Base-by-base conservation (phyloP, 129 eudicot genomes). In the Saussurea involucrata region DNA sequence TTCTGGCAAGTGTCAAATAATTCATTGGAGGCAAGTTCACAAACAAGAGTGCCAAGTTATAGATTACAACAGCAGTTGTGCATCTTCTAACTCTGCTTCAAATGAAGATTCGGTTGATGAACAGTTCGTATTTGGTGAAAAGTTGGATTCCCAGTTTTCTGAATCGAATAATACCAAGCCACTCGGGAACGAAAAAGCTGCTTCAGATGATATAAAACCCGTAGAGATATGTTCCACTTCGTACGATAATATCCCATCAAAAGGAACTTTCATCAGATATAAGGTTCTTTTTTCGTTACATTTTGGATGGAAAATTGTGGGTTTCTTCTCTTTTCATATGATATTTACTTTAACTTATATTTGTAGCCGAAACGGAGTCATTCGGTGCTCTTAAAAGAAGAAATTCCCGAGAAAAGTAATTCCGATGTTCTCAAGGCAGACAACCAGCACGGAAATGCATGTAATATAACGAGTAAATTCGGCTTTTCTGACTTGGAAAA, bases 1-100 rank as follows among this genome's bases (percentile, higher is more conserved):
- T 82, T 90, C 92, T 76, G 96, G 96, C 61, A 90, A 81, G 80
- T 87, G 92, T 74, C 96, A 90, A 73, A 90, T 90, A 76, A 63
- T 86, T 64, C 96, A 90, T 75, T 90, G 96, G 96, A 90, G 96
- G 86, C 87, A 83, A 74, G 92, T 84, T 79, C 96, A 90, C 89
- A 90, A 86, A 81, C 89, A 83, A 6, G 92, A 87, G 72, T 90
- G 96, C 81, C 90, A 78, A 63, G 82, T 78, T 68, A 37, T 83
- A 81, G 96, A 69, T 29, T 76, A 77, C 77, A 67, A 37, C 64
- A 25, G 76, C 79, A 28, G 71, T 44, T 66, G 78, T 70, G 78
- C 83, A 53, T 87, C 84, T 42, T 77, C 72, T 57, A 32, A 80
- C 37, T 73, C 76, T 29, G 34, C 42, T 29, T 21, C 57, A 22